Base-by-base conservation (phyloP, 805 yeast genomes). In the Suhomyces vadensis region DNA sequence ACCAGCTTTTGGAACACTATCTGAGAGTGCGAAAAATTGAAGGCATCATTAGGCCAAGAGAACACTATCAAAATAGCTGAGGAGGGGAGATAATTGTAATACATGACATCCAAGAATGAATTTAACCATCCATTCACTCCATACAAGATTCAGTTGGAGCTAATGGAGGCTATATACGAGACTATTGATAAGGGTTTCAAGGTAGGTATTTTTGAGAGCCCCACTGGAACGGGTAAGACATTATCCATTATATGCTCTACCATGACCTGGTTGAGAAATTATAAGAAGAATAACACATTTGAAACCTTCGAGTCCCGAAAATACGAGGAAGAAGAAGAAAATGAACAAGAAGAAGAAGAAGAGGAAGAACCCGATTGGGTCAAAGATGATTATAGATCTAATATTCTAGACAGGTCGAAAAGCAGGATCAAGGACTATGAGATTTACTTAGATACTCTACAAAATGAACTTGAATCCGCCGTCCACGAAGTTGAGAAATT, bases 211-310 rank as follows among this genome's bases (percentile, higher is more conserved):
- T 83, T 91, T 56, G 97, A 91, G 60, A 84, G 94, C 45, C 98
- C 98, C 0, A 91, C 98, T 0, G 98, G 98, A 5, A 87, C 91
- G 1, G 97, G 98, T 2, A 91, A 91, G 63, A 90, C 97, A 0
- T 67, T 92, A 2, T 88, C 96, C 0, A 65, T 91, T 37, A 85
- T 92, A 3, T 92, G 97, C 58, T 79, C 95, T 0, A 71, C 92
- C 0, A 75, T 91, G 77, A 79, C 91, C 0, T 91, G 96, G 96
- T 68, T 91, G 25, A 62, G 92, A 44, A 72, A 78, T 16, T 63
- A 74, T 50, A 78, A 78, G 47, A 53, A 58, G 16, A 52, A 43
- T 11, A 36, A 49, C 9, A 37, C 46, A 1, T 51, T 48, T 16
- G 27, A 35, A 10, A 43, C 42, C 6, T 44, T 41, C 9, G 41